Percentiles rank a stretch among this genome's conserved stretches.
Conservation (phyloP, 768 basidiomycete species). For the Tylopilus balloui region DNA sequence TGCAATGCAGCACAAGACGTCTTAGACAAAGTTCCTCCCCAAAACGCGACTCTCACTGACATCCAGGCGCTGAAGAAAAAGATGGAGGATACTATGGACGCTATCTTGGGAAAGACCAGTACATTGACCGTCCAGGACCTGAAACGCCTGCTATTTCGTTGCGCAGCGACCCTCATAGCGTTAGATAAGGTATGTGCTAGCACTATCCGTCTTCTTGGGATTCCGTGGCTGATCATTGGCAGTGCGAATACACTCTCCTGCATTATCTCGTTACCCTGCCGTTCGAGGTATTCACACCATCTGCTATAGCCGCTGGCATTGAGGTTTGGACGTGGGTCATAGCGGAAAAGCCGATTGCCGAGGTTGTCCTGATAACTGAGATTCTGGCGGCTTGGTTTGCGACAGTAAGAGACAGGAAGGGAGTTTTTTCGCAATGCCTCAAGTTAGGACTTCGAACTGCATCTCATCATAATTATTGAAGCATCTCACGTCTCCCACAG, state of each 20-base stretch:
- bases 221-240: slow-evolving; percentile 4
- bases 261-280: slow-evolving; percentile 86
- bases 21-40: slow-evolving; percentile 58
- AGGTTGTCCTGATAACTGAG: slow-evolving; percentile 81
- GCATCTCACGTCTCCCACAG: slow-evolving; percentile 39
- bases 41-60: slow-evolving; percentile 54
- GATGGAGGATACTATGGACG: slow-evolving; percentile 60
- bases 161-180: slow-evolving; percentile 76
- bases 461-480: neutral
- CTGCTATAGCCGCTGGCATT: slow-evolving; percentile 80
- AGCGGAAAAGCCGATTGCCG: slow-evolving; percentile 74
- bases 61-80: slow-evolving; percentile 63
- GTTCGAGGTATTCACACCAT: slow-evolving; percentile 83
- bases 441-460: slow-evolving; percentile 54
- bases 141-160: slow-evolving; percentile 80
- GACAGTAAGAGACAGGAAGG: slow-evolving; percentile 71
- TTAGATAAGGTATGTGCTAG: slow-evolving; percentile 46
- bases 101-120: slow-evolving; percentile 68
- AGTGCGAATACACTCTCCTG: slow-evolving; percentile 84
- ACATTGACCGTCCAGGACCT: slow-evolving; percentile 78
- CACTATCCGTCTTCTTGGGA: neutral
- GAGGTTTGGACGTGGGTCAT: slow-evolving; percentile 98
- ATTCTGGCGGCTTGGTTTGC: slow-evolving; percentile 84
- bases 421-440: slow-evolving; percentile 75
- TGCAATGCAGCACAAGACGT: slow-evolving; percentile 46